Base-by-base conservation (phyloP, 768 basidiomycete genomes). In the Leucosporidium yakuticum region DNA sequence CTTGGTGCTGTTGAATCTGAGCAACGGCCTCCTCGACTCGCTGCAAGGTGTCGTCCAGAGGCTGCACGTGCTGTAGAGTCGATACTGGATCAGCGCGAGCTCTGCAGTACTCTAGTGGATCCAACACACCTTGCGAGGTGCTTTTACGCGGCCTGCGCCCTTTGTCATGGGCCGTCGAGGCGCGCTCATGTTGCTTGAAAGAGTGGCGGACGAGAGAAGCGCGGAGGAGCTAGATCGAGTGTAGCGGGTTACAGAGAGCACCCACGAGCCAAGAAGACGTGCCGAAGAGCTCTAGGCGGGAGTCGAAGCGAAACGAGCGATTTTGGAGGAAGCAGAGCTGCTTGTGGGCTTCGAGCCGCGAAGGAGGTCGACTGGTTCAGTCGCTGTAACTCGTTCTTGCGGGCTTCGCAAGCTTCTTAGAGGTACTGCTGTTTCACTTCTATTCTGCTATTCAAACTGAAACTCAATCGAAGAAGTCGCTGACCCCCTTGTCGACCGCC, bases 1-100 rank as follows among this genome's bases (percentile, higher is more conserved):
- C 91, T 78, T 95, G 91, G 79, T 95, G 91, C 74, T 90, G 88
- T 78, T 95, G 91, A 61, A 99, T 97, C 82, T 95, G 91, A 66
- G 86, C 83, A 73, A 99, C 94, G 71, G 97, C 96, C 69, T 83
- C 81, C 17, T 90, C 83, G 19, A 99, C 82, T 71, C 85, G 85
- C 9, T 82, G 77, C 91, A 93, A 96, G 53, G 88, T 93, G 72
- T 89, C 87, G 53, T 91, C 87, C 32, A 87, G 83, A n/a, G 89
- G 76, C 39, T 76, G 65, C 8, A 59, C 20, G n/a, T 61, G 65
- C 64, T 66, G 71, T 27, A n/a, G n/a, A 25, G 12, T 23, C 4
- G 14, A 1, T 25, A 4, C 14, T 20, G 31, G 14, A 23, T 50
- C 2, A 21, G n/a, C 17, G 49, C 8, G 48, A 5, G 8, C 8